These are phyloP conservation scores for Ophiocordyceps unilateralis DNA, from an alignment of 2,329 filamentous ascomycete species.

Conservation along the genomic window DNA sequence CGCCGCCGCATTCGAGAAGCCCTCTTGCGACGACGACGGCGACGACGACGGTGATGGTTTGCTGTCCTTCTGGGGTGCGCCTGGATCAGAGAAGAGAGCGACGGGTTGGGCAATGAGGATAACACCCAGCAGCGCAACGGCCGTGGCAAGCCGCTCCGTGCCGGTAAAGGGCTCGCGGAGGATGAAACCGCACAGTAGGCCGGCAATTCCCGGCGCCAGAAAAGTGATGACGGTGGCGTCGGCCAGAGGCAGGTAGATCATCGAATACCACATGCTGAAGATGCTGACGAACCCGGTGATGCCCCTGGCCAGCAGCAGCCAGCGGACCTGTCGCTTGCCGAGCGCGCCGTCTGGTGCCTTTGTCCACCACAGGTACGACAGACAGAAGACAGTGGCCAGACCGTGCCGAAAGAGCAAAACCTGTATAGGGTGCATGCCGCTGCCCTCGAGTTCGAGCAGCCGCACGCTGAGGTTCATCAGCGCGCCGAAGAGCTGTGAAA, in stretches of 20 bases:
- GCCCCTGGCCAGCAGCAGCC: conserved; percentile 51
- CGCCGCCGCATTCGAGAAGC: conserved; percentile 24
- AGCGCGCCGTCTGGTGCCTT: conserved; percentile 53
- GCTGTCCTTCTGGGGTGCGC: neutral
- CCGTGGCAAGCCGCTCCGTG: conserved; percentile 57
- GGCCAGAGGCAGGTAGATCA: conserved; percentile 64
- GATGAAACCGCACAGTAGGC: conserved; percentile 62
- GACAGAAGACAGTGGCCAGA: conserved; percentile 51
- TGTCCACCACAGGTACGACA: conserved; percentile 56
- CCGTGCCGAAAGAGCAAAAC: conserved; percentile 68
- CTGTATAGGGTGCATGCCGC: conserved; percentile 67
- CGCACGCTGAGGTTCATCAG: conserved; percentile 74
- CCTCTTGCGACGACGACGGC: conserved; percentile 1
- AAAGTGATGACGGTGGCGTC: conserved; percentile 88
- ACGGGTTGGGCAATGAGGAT: conserved; percentile 64
- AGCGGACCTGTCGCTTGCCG: conserved; percentile 47
- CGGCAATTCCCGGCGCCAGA: conserved; percentile 60
- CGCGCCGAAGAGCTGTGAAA: conserved; percentile 65
- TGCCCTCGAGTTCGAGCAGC: conserved; percentile 53
- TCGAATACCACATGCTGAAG: conserved; percentile 52
- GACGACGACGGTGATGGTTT: too few species aligned
- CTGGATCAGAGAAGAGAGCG: conserved; percentile 27
- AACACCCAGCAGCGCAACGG: conserved; percentile 63
- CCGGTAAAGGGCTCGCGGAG: conserved; percentile 62
- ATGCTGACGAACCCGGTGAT: conserved; percentile 61